These are phyloP conservation scores for Boletellus deceptivus DNA, from an alignment of 1,284 basidiomycete genomes.

Conservation along the genomic window DNA sequence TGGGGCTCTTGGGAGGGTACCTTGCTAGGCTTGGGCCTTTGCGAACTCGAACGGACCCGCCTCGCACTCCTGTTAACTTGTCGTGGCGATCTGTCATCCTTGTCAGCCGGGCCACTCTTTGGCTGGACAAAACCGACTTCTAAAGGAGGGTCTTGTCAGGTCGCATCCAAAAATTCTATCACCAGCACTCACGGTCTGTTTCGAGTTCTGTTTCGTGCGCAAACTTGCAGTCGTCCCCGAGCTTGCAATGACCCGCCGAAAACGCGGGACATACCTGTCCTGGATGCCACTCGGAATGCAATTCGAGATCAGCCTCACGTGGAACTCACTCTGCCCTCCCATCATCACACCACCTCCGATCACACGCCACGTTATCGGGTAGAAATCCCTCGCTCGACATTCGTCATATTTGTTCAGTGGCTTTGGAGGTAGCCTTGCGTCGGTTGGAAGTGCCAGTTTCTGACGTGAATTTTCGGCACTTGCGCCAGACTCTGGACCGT, in stretches of 20 bases:
- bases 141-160: conserved; percentile 5
- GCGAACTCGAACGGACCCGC: conserved; percentile 4
- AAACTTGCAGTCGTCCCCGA: conserved; percentile 40
- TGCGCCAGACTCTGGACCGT: conserved; percentile 23
- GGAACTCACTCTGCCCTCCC: conserved; percentile 40
- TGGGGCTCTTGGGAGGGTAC: not conserved
- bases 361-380: conserved; percentile 47
- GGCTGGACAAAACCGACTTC: conserved; percentile 22
- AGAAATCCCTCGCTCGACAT: conserved; percentile 21
- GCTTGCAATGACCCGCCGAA: conserved; percentile 35
- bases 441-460: not conserved
- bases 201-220: conserved; percentile 37
- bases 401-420: conserved; percentile 26
- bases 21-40: conserved; percentile 8
- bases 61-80: conserved; percentile 5
- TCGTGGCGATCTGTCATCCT: not conserved
- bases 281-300: conserved; percentile 13
- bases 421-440: conserved; percentile 23
- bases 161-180: not conserved
- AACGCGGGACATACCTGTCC: conserved; percentile 40
- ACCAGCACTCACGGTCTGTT: conserved; percentile 19
- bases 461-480: not conserved
- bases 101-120: not conserved
- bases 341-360: conserved; percentile 51
- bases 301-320: not conserved